phyloP scores from a whole-genome alignment of 257 asterid genomes.

The Cruciata laevipes region DNA sequence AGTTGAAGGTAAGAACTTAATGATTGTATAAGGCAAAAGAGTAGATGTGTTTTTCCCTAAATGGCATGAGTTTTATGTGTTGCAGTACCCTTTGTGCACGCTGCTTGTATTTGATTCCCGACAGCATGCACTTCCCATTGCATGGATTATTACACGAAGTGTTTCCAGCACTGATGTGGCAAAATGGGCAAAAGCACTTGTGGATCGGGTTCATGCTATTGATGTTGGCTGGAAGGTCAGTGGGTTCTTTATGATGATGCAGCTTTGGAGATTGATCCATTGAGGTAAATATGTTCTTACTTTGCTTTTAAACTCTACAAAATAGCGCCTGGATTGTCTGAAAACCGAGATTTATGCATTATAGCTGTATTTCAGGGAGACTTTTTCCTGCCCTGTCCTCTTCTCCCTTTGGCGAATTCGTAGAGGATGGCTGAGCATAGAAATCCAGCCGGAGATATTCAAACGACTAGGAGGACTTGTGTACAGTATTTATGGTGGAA shows the following conservation, averaged over 20 bases:
- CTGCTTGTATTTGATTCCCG: constrained; percentile 97
- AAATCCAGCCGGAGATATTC: constrained; percentile 82
- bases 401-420: constrained; percentile 95
- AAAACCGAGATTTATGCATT: background rate
- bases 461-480: constrained; percentile 73
- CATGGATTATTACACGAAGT: constrained; percentile 88
- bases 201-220: constrained; percentile 59
- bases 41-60: background rate
- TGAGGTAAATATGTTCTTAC: constrained; percentile 45
- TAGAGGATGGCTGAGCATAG: constrained; percentile 76
- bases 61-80: constrained; percentile 20
- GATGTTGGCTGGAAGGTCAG: constrained; percentile 81
- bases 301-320: constrained; percentile 11
- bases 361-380: constrained; percentile 53
- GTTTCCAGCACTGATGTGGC: constrained; percentile 62
- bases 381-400: constrained; percentile 82
- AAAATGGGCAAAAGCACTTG: constrained; percentile 81
- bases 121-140: constrained; percentile 97
- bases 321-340: background rate
- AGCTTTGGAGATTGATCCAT: constrained; percentile 78
- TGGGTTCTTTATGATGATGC: constrained; percentile 85
- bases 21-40: background rate
- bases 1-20: constrained; percentile 58
- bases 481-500: constrained; percentile 72
- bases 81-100: constrained; percentile 93